A percentile compares a stretch with the other conserved stretches of the same genome.
Evolutionary conservation across 179 eudicot species (phyloP).

Genomic region (Vitellaria paradoxa): DNA sequence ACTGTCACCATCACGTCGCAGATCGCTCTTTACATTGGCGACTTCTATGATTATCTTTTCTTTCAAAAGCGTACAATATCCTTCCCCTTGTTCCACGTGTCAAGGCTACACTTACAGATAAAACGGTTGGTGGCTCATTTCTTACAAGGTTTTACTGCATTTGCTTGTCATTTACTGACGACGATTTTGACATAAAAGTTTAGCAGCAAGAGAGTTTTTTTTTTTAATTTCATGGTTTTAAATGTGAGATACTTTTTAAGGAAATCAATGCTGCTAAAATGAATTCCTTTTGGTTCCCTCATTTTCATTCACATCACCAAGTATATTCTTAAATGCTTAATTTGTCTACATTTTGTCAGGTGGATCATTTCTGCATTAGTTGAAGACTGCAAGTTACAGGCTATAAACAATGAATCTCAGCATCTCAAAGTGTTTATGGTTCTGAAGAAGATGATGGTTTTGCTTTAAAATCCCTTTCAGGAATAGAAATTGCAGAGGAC

Average conservation of each 20-base stretch:
- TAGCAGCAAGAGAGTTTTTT: not conserved
- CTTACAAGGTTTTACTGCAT: not conserved
- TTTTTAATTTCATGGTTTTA: not conserved
- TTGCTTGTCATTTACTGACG: not conserved
- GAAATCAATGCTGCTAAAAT: not conserved
- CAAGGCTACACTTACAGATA: constrained; percentile 55
- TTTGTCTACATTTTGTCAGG: constrained; percentile 7
- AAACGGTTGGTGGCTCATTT: constrained; percentile 39
- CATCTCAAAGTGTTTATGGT: constrained; percentile 6
- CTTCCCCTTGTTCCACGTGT: constrained; percentile 56
- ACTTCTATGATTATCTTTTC: constrained; percentile 79
- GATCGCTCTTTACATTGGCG: constrained; percentile 87
- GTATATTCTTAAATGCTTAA: not conserved
- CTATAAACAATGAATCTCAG: constrained; percentile 8
- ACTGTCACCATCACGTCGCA: constrained; percentile 80
- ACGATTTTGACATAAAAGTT: not conserved
- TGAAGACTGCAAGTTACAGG: constrained; percentile 16
- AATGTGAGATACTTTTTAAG: not conserved
- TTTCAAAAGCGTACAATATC: constrained; percentile 65
- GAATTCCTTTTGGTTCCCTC: not conserved
- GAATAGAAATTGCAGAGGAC: constrained; percentile 8
- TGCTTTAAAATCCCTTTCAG: constrained; percentile 7
- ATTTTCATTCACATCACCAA: not conserved
- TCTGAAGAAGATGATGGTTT: constrained; percentile 16
- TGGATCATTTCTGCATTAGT: constrained; percentile 11